phyloP scores from a whole-genome alignment of 2,329 filamentous ascomycete genomes.

The Alternaria ventricosa region DNA sequence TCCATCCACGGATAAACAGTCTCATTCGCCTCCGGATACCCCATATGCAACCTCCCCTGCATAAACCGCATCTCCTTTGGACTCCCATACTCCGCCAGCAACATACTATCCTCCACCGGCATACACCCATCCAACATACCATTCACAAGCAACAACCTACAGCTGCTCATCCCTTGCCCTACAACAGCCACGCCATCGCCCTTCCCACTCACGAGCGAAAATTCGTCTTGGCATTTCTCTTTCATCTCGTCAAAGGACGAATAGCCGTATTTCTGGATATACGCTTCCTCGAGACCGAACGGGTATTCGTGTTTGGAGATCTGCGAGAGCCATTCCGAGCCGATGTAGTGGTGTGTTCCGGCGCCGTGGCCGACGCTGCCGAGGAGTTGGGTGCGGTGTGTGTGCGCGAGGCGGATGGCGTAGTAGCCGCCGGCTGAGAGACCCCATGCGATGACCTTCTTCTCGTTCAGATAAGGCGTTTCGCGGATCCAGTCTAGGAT shows the following conservation, averaged over 20 bases:
- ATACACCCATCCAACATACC: slow-evolving; percentile 66
- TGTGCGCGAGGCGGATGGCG: slow-evolving; percentile 63
- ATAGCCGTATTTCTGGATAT: slow-evolving; percentile 56
- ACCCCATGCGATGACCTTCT: slow-evolving; percentile 60
- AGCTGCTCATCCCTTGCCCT: slow-evolving; percentile 49
- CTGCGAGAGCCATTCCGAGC: slow-evolving; percentile 59
- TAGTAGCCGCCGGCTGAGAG: slow-evolving; percentile 66
- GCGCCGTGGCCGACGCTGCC: slow-evolving; percentile 62
- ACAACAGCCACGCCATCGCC: slow-evolving; percentile 55
- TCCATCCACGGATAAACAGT: slow-evolving; percentile 43
- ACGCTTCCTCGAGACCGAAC: slow-evolving; percentile 60
- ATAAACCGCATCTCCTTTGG: slow-evolving; percentile 60
- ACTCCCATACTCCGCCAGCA: slow-evolving; percentile 59
- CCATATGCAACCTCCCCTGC: slow-evolving; percentile 55
- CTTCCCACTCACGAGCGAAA: slow-evolving; percentile 60
- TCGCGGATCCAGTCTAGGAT: slow-evolving; percentile 60
- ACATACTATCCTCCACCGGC: slow-evolving; percentile 64
- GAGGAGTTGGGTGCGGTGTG: slow-evolving; percentile 56
- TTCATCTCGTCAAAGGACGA: slow-evolving; percentile 51
- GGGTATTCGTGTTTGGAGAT: slow-evolving; percentile 65
- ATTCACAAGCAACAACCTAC: slow-evolving; percentile 62
- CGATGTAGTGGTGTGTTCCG: slow-evolving; percentile 65
- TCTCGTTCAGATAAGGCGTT: slow-evolving; percentile 55
- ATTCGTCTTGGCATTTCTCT: slow-evolving; percentile 56
- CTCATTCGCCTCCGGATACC: slow-evolving; percentile 45